Conservation (phyloP, 768 basidiomycete species). For the Suillus bovinus region DNA sequence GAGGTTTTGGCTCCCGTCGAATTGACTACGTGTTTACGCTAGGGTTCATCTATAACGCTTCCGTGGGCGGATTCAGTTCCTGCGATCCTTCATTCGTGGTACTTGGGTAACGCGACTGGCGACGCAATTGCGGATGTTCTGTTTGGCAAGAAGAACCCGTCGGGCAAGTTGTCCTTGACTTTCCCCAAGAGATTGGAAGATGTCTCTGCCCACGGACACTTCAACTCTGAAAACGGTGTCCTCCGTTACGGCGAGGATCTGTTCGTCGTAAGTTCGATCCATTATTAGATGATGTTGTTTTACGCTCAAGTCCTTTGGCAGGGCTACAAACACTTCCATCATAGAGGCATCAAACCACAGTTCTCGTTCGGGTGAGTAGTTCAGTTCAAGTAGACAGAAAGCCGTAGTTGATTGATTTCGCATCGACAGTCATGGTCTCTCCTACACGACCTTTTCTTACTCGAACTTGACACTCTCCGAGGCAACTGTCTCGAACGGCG, state of each 20-base stretch:
- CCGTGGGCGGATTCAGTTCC: constrained; percentile 74
- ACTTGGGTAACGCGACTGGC: constrained; percentile 81
- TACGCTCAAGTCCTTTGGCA: constrained; percentile 14
- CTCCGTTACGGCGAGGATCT: constrained; percentile 36
- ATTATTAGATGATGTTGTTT: not conserved
- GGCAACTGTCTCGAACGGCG: constrained; percentile 38
- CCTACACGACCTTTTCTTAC: constrained; percentile 70
- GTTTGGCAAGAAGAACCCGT: constrained; percentile 77
- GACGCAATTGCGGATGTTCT: constrained; percentile 82
- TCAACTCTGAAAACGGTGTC: constrained; percentile 68
- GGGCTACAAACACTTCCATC: constrained; percentile 79
- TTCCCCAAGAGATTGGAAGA: constrained; percentile 78
- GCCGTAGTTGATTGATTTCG: not conserved
- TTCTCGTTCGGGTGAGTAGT: constrained; percentile 71
- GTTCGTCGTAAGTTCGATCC: constrained; percentile 27
- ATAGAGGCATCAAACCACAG: constrained; percentile 58
- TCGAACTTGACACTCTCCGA: constrained; percentile 50
- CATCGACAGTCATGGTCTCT: constrained; percentile 60
- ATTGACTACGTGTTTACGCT: constrained; percentile 9
- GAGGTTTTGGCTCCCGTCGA: not conserved
- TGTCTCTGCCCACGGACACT: constrained; percentile 66
- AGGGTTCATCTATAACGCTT: constrained; percentile 75
- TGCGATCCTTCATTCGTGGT: constrained; percentile 80
- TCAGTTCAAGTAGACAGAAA: not conserved
- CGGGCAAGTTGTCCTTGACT: constrained; percentile 73